A percentile compares a stretch with the other conserved stretches of the same genome.
Conservation (phyloP, 2,329 filamentous ascomycete genomes). For the Phaeosphaeriaceae sp. region DNA sequence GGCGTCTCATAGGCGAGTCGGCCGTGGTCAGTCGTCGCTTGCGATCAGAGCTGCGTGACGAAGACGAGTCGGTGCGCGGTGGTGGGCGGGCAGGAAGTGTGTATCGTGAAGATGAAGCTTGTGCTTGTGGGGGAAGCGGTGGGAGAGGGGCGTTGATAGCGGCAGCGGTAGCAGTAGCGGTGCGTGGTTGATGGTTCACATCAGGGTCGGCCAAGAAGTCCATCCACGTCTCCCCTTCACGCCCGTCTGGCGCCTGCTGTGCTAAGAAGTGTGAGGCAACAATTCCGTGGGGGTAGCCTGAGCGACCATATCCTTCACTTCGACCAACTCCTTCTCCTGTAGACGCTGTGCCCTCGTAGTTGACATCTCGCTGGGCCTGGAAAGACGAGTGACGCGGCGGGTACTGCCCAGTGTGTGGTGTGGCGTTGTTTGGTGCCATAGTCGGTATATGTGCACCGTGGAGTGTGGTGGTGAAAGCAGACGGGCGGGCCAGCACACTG, state of each 20-base stretch:
- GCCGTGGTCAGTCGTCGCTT: constrained; percentile 47
- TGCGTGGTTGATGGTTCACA: constrained; percentile 7
- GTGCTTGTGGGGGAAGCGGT: constrained; percentile 12
- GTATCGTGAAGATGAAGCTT: constrained; percentile 19
- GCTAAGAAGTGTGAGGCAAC: constrained; percentile 39
- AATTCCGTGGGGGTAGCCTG: constrained; percentile 25
- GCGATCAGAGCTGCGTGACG: constrained; percentile 38
- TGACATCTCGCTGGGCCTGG: constrained; percentile 19
- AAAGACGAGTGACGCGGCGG: constrained; percentile 25
- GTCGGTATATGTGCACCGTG: neutral
- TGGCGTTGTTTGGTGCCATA: constrained; percentile 23
- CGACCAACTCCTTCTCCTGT: neutral
- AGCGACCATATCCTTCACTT: constrained; percentile 3
- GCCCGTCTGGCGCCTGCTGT: constrained; percentile 19
- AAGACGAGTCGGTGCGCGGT: constrained; percentile 23
- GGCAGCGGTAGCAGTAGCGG: constrained; percentile 6
- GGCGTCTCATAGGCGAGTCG: constrained; percentile 40
- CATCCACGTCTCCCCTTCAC: constrained; percentile 44
- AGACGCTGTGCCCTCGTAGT: constrained; percentile 15
- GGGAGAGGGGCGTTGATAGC: constrained; percentile 6
- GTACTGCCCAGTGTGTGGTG: constrained; percentile 13
- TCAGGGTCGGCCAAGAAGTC: constrained; percentile 40
- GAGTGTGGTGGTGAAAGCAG: no score
- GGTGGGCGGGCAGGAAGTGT: constrained; percentile 29
- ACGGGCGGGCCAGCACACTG: constrained; percentile 3